Percentiles rank a stretch among this genome's conserved stretches.
These are phyloP conservation scores for Schrenkiella parvula DNA, from an alignment of 345 rosid genomes.

Conservation along the genomic window DNA sequence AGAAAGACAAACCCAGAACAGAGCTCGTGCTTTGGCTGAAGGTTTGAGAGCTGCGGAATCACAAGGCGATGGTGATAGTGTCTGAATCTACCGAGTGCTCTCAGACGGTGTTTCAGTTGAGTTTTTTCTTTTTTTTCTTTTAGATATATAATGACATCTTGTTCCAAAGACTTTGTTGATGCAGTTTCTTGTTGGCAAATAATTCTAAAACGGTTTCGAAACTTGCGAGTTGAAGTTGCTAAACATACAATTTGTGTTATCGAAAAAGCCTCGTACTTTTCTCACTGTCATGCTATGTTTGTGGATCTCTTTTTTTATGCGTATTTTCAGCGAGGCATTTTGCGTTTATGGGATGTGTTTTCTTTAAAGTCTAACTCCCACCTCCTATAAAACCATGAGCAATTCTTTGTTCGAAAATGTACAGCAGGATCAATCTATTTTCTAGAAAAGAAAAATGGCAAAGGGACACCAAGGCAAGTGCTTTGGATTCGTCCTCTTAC, in stretches of 20 bases:
- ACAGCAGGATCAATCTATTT: conserved; percentile 7
- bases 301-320: conserved; percentile 8
- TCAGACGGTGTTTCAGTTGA: conserved; percentile 5
- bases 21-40: conserved; percentile 59
- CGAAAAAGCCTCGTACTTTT: not conserved
- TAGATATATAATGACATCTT: not conserved
- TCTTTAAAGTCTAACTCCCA: not conserved
- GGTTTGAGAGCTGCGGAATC: conserved; percentile 50
- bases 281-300: conserved; percentile 23
- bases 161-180: conserved; percentile 1
- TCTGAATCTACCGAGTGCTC: conserved; percentile 19
- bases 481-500: conserved; percentile 34
- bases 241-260: conserved; percentile 23
- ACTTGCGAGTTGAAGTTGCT: conserved; percentile 23
- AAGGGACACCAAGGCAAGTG: conserved; percentile 25
- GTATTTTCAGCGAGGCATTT: conserved; percentile 12
- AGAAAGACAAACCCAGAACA: conserved; percentile 75
- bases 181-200: conserved; percentile 26
- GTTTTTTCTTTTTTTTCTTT: not conserved
- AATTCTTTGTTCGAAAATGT: not conserved
- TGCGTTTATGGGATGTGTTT: conserved; percentile 14
- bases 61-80: conserved; percentile 43
- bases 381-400: conserved; percentile 24
- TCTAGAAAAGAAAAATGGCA: conserved; percentile 31
- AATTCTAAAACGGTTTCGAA: not conserved